phyloP scores from a whole-genome alignment of 2,329 filamentous ascomycete genomes.

The Spiromastix sp. region DNA sequence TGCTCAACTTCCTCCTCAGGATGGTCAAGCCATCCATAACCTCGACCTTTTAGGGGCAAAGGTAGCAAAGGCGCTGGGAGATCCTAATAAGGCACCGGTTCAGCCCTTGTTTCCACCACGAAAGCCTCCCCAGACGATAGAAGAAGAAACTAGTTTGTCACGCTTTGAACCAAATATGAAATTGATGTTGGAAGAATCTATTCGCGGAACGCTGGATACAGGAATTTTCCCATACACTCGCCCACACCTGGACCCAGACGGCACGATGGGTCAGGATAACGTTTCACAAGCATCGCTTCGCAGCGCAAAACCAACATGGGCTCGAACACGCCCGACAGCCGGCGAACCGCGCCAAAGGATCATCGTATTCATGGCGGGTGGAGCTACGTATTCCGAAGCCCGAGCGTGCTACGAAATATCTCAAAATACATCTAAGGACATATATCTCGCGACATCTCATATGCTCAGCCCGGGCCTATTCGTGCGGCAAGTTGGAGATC shows the following conservation, averaged over 20 bases:
- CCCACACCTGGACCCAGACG: slow-evolving; percentile 46
- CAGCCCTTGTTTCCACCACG: slow-evolving; percentile 62
- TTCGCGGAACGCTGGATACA: slow-evolving; percentile 57
- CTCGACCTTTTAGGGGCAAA: slow-evolving; percentile 73
- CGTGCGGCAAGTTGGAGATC: slow-evolving; percentile 68
- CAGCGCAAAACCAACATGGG: slow-evolving; percentile 91
- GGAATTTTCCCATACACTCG: slow-evolving; percentile 62
- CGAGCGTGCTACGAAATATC: slow-evolving; percentile 83
- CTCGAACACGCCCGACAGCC: slow-evolving; percentile 62
- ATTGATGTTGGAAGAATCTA: slow-evolving; percentile 66
- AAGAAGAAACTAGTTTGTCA: slow-evolving; percentile 75
- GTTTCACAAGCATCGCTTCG: slow-evolving; percentile 64
- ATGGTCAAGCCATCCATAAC: slow-evolving; percentile 62
- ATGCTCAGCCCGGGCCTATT: slow-evolving; percentile 84
- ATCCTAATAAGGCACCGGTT: slow-evolving; percentile 54
- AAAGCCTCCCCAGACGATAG: slow-evolving; percentile 45
- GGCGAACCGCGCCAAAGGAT: slow-evolving; percentile 80
- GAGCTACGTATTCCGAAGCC: slow-evolving; percentile 85
- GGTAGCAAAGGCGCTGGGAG: slow-evolving; percentile 64
- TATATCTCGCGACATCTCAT: slow-evolving; percentile 83
- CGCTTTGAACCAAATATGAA: slow-evolving; percentile 77
- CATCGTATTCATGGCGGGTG: slow-evolving; percentile 90
- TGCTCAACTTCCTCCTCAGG: slow-evolving; percentile 62
- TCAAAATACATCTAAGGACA: slow-evolving; percentile 59
- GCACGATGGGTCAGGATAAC: slow-evolving; percentile 37